Evolutionary conservation across 1,284 basidiomycete genomes (phyloP).

Genomic region (Apiotrichum gamsii): DNA sequence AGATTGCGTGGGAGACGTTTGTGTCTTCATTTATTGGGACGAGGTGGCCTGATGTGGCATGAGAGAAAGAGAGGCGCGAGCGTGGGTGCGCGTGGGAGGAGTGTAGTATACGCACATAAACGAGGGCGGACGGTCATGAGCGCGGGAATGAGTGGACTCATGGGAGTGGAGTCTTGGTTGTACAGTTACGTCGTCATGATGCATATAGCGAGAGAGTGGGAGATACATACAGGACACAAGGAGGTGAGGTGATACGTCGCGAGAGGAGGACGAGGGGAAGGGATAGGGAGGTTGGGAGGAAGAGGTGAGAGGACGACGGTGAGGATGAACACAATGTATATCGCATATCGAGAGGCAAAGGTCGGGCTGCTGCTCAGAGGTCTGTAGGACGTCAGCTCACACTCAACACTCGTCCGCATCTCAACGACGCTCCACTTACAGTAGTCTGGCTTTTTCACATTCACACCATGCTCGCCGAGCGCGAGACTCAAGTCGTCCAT

Average conservation of each 20-base stretch:
- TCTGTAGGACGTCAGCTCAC: not conserved
- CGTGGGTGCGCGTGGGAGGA: too few relatives aligned
- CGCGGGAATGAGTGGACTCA: too few relatives aligned
- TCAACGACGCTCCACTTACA: constrained; percentile 33
- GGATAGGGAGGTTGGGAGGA: not conserved
- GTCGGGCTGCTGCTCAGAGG: not conserved
- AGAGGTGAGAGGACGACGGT: not conserved
- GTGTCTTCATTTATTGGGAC: constrained; percentile 13
- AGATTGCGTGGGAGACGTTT: constrained; percentile 27
- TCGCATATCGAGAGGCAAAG: not conserved
- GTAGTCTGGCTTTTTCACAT: constrained; percentile 81
- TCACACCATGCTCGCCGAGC: constrained; percentile 90
- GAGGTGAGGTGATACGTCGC: not conserved
- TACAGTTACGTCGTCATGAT: not conserved
- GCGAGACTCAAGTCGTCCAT: constrained; percentile 96
- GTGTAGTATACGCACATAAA: too few relatives aligned
- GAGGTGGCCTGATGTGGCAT: not conserved
- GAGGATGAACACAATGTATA: not conserved
- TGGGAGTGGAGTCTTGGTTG: too few relatives aligned
- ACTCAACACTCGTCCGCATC: not conserved
- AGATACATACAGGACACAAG: not conserved
- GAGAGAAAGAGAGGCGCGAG: too few relatives aligned
- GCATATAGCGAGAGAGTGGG: constrained; percentile 4
- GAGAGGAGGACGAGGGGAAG: not conserved
- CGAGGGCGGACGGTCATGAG: too few relatives aligned